phyloP scores from a whole-genome alignment of 768 basidiomycete species.

The Hypsizygus marmoreus region DNA sequence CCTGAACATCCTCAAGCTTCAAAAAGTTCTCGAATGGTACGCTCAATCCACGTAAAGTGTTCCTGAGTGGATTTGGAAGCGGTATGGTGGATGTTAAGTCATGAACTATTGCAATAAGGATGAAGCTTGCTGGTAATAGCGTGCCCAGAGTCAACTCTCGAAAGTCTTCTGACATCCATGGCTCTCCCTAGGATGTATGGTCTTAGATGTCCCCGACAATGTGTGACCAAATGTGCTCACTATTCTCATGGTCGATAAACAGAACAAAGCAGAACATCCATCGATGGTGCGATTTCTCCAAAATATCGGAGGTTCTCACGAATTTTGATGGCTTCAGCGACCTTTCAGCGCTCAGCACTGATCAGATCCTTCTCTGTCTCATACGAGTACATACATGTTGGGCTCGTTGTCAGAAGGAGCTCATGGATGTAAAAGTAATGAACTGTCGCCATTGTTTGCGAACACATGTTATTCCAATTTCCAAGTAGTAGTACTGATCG shows the following conservation, averaged over 20 bases:
- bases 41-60: constrained; percentile 22
- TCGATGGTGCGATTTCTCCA: too few relatives aligned
- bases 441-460: too few relatives aligned
- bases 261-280: background rate
- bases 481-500: too few relatives aligned
- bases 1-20: constrained; percentile 49
- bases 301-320: too few relatives aligned
- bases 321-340: too few relatives aligned
- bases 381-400: too few relatives aligned
- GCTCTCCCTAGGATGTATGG: constrained; percentile 1
- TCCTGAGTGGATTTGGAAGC: constrained; percentile 27
- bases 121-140: constrained; percentile 28
- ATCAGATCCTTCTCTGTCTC: too few relatives aligned
- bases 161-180: constrained; percentile 12
- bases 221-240: too few relatives aligned
- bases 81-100: constrained; percentile 27
- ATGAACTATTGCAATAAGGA: constrained; percentile 29
- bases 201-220: background rate
- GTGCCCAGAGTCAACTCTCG: constrained; percentile 15
- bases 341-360: too few relatives aligned
- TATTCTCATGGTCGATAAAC: background rate
- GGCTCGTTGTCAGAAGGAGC: too few relatives aligned
- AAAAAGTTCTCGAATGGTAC: constrained; percentile 57
- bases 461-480: too few relatives aligned
- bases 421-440: too few relatives aligned